Evolutionary conservation across 768 basidiomycete genomes (phyloP).

Genomic region (Agaricus sinodeliciosus): DNA sequence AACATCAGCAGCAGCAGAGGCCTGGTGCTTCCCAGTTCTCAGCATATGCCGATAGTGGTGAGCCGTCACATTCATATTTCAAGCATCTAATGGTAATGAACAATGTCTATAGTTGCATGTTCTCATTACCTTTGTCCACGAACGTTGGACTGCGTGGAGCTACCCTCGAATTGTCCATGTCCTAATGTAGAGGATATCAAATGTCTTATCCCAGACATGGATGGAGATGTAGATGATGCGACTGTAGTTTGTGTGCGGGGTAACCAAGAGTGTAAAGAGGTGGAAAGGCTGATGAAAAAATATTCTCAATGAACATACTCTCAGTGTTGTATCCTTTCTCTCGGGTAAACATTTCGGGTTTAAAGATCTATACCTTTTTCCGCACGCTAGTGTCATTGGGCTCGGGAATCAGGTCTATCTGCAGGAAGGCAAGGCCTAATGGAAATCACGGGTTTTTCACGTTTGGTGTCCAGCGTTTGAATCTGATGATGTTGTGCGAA

Average conservation of each 20-base stretch:
- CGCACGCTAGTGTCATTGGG: no score
- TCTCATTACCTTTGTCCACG: constrained; percentile 70
- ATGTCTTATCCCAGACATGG: constrained; percentile 63
- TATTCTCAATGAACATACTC: constrained; percentile 17
- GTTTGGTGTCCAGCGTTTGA: not conserved
- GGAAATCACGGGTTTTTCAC: not conserved
- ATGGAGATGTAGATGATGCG: constrained; percentile 37
- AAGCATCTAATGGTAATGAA: not conserved
- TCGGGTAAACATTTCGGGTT: not conserved
- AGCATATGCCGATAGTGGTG: constrained; percentile 60
- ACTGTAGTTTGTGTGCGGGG: constrained; percentile 72
- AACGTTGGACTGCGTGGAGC: constrained; percentile 62
- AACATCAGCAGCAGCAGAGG: constrained; percentile 53
- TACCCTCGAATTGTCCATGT: constrained; percentile 69
- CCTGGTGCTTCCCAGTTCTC: constrained; percentile 57
- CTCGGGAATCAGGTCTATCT: no score
- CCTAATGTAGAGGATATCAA: constrained; percentile 71
- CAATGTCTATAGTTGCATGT: constrained; percentile 48
- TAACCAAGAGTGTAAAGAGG: constrained; percentile 49
- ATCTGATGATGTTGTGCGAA: not conserved
- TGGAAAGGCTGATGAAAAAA: constrained; percentile 47
- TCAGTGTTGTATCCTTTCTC: not conserved
- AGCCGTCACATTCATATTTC: constrained; percentile 13
- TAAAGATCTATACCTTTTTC: no score
- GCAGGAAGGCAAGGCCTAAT: not conserved